Conservation (phyloP, 441 rosid genomes). For the Gossypium laxum region DNA sequence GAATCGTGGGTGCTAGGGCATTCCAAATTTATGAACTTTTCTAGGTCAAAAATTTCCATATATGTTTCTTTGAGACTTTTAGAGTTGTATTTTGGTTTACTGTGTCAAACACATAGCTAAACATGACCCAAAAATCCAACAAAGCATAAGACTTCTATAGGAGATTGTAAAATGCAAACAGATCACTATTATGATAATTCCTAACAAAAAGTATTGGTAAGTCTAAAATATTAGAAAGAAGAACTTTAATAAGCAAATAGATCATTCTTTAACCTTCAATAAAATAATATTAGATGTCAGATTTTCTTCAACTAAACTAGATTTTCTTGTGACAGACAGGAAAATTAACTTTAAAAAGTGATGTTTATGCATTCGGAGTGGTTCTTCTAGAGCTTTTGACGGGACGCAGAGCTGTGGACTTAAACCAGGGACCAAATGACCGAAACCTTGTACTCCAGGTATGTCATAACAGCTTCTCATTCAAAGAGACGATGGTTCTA, state of each 20-base stretch:
- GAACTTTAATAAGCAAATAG: neutral
- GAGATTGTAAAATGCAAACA: too few relatives aligned
- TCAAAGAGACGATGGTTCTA: neutral
- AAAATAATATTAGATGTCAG: neutral
- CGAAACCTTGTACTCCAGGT: conserved; percentile 88
- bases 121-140: too few relatives aligned
- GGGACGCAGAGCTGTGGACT: conserved; percentile 82
- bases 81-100: too few relatives aligned
- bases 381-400: conserved; percentile 88
- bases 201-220: neutral
- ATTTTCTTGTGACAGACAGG: conserved; percentile 54
- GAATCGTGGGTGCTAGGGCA: neutral
- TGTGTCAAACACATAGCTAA: too few relatives aligned
- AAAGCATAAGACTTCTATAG: too few relatives aligned
- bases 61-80: too few relatives aligned
- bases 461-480: conserved; percentile 9
- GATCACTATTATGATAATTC: neutral
- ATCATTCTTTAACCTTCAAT: neutral
- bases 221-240: neutral
- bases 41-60: too few relatives aligned
- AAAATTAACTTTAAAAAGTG: conserved; percentile 80
- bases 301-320: neutral
- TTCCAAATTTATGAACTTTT: neutral
- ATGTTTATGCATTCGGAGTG: conserved; percentile 89
- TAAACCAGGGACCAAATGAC: conserved; percentile 68